Base-by-base conservation (phyloP, 257 asterid species). In the Scutellaria baicalensis region DNA sequence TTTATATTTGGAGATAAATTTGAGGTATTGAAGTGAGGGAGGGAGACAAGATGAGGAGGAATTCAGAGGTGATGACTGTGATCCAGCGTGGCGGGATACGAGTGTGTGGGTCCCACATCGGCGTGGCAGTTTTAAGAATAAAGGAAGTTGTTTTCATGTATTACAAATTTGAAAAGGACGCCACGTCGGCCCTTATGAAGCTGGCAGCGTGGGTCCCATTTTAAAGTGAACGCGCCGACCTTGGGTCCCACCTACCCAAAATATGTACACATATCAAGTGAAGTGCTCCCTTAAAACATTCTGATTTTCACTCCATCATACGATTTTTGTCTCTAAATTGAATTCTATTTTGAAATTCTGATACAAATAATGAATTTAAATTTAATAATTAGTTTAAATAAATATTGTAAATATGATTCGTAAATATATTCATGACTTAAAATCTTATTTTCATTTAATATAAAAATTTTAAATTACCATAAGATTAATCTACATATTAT, bases 51-150 rank as follows among this genome's bases (percentile, higher is more conserved):
- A 4, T 48, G 27, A 71, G 66, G 27, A 71, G 66, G 48, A 38
- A 31, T 9, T 12, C 36, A 33, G 74, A 44, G 81, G 67, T n/a
- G 63, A 67, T 84, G 86, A 84, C 82, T 61, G 51, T 23, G 78
- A 78, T 82, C 88, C 88, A 72, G 73, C 88, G 77, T 86, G 92
- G 86, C 75, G 67, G 65, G 21, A 57, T 73, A 74, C 17, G 59
- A 60, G 59, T 17, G 78, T 71, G 75, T 1, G 77, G 88, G 82
- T 43, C 91, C 86, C 77, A 68, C 64, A 0, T 0, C 36, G 17
- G 18, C 40, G 50, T 33, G 64, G 66, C 73, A 64, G 36, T 67
- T 69, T 69, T 56, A 35, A n/a, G 77, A 39, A 64, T 18, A 27
- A 62, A 31, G 16, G 36, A 12, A 47, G 1, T 5, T 6, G 4